Evolutionary conservation across 352 stramenopile species (phyloP).

Genomic region (Phytophthora nicotianae): DNA sequence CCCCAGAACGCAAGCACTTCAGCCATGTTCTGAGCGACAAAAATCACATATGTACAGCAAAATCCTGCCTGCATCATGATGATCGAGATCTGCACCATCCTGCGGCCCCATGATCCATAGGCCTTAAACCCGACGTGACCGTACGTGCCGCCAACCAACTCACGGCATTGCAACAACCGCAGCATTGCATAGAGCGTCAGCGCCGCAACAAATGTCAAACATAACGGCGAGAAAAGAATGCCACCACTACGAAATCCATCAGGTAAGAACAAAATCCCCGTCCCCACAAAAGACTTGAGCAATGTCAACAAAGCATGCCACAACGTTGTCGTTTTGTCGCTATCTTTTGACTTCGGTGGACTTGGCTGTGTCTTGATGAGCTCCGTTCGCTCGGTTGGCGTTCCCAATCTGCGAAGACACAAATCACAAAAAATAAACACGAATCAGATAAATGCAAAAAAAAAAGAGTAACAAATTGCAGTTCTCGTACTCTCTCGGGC

Average conservation of each 20-base stretch:
- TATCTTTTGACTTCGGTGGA: constrained; percentile 37
- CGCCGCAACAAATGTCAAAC: constrained; percentile 61
- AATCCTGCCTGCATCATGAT: constrained; percentile 87
- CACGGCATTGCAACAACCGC: constrained; percentile 70
- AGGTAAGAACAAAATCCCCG: constrained; percentile 78
- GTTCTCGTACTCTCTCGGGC: constrained; percentile 28
- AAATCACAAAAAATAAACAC: constrained; percentile 14
- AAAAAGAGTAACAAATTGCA: not conserved
- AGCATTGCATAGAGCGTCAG: constrained; percentile 82
- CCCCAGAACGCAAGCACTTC: constrained; percentile 73
- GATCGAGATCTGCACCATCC: constrained; percentile 83
- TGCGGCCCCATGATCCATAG: constrained; percentile 68
- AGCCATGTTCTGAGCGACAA: constrained; percentile 79
- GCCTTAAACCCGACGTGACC: constrained; percentile 72
- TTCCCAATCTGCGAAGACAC: constrained; percentile 30
- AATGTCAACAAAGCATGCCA: constrained; percentile 81
- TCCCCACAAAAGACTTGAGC: constrained; percentile 85
- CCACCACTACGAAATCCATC: constrained; percentile 78
- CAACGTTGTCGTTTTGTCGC: constrained; percentile 78
- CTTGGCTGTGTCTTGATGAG: constrained; percentile 23
- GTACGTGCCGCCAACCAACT: constrained; percentile 76
- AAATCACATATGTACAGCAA: constrained; percentile 87
- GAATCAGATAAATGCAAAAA: constrained; percentile 10
- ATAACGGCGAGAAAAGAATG: constrained; percentile 76
- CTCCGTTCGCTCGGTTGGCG: constrained; percentile 39